Conservation (phyloP, 148 eudicot species). For the Fallopia convolvulus region DNA sequence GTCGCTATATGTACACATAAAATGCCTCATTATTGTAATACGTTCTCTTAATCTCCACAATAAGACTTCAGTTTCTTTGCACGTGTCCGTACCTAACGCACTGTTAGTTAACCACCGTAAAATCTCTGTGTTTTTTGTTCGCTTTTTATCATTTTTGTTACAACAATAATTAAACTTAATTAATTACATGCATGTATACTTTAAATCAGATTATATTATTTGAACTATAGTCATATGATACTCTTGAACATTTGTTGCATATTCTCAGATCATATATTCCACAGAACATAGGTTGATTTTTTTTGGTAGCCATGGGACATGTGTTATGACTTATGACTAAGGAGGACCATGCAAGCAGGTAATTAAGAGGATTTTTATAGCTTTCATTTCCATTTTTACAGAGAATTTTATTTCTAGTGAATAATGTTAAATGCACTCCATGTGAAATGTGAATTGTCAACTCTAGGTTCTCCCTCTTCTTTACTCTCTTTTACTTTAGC, state of each 20-base stretch:
- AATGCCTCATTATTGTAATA: no score
- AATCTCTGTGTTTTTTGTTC: no score
- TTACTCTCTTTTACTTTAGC: neutral
- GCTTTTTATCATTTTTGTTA: no score
- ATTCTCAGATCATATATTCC: neutral
- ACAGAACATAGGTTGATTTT: neutral
- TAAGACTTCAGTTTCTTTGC: no score
- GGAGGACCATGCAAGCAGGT: neutral
- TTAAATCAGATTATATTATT: no score
- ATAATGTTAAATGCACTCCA: neutral
- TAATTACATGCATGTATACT: no score
- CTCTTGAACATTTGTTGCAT: neutral
- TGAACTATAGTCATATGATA: neutral
- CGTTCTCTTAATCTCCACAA: no score
- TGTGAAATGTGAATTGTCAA: slow-evolving; percentile 1
- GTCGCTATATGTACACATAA: no score
- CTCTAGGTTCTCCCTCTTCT: neutral
- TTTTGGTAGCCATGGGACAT: neutral
- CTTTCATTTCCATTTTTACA: neutral
- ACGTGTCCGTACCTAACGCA: no score
- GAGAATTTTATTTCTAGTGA: neutral
- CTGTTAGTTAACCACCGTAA: no score
- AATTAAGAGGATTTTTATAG: neutral
- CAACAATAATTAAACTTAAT: no score
- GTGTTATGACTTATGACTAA: neutral